Conservation (phyloP, 2,329 filamentous ascomycete genomes). For the Coniella lustricola region DNA sequence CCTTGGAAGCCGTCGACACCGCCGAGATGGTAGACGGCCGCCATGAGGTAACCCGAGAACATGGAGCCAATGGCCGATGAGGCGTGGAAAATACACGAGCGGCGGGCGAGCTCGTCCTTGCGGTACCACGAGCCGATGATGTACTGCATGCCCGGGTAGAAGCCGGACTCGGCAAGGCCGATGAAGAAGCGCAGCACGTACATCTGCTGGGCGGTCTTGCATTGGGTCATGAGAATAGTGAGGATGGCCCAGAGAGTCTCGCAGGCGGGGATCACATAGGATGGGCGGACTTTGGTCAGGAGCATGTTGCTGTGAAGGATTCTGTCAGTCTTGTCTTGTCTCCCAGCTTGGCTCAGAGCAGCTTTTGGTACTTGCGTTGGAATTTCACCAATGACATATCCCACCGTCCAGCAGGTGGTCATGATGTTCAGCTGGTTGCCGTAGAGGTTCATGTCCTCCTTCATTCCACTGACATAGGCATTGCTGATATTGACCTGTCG, state of each 20-base stretch:
- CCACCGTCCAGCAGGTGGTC: constrained; percentile 29
- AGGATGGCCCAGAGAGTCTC: constrained; percentile 29
- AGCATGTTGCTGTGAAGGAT: constrained; percentile 29
- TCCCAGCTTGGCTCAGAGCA: too few relatives aligned
- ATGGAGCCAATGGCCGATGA: constrained; percentile 46
- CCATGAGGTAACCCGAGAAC: constrained; percentile 50
- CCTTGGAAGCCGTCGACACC: constrained; percentile 41
- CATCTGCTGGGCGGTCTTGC: constrained; percentile 28
- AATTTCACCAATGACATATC: constrained; percentile 33
- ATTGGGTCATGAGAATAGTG: constrained; percentile 26
- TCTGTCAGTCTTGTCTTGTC: constrained; percentile 6
- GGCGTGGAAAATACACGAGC: constrained; percentile 40
- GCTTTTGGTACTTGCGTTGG: constrained; percentile 21
- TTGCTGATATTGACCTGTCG: constrained; percentile 29
- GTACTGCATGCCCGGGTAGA: constrained; percentile 35
- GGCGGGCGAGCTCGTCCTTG: constrained; percentile 42
- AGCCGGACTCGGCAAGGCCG: constrained; percentile 32
- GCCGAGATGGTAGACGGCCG: constrained; percentile 31
- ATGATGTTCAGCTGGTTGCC: constrained; percentile 35
- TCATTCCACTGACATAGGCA: constrained; percentile 41
- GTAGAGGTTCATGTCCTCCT: constrained; percentile 32
- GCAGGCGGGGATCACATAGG: constrained; percentile 35
- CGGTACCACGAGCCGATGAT: constrained; percentile 40
- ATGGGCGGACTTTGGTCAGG: constrained; percentile 23
- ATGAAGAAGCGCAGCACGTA: constrained; percentile 37